Percentiles rank a stretch among this genome's conserved stretches.
Conservation (phyloP, 1,139 yeast species). For the Blastobotrys serpentis region DNA sequence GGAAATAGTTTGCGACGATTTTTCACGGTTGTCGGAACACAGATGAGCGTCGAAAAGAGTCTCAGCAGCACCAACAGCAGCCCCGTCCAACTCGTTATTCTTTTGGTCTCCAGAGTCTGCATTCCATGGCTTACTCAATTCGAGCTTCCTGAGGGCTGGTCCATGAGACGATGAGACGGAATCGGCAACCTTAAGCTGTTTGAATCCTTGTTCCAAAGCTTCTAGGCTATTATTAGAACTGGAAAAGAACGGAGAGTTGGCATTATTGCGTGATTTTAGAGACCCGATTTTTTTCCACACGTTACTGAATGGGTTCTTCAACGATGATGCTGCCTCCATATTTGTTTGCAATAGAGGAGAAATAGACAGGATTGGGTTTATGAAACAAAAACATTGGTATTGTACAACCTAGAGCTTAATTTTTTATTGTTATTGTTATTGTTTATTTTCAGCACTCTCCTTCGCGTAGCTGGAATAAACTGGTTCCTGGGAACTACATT, state of each 20-base stretch:
- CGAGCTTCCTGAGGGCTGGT: constrained; percentile 11
- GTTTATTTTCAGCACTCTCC: background rate
- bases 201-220: constrained; percentile 3
- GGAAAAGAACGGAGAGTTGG: background rate
- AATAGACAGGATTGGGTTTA: background rate
- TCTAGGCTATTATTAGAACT: constrained; percentile 1
- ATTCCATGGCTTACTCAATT: constrained; percentile 3
- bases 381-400: background rate
- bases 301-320: constrained; percentile 8
- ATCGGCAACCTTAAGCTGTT: constrained; percentile 1
- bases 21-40: too few relatives aligned
- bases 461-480: background rate
- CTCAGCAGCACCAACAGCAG: too few relatives aligned
- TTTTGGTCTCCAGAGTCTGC: too few relatives aligned
- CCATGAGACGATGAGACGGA: constrained; percentile 6
- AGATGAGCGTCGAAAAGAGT: too few relatives aligned
- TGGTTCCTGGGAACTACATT: constrained; percentile 8
- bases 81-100: too few relatives aligned
- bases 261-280: constrained; percentile 7
- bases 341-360: background rate
- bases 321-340: constrained; percentile 1
- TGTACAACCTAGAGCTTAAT: background rate
- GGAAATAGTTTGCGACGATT: too few relatives aligned
- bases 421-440: background rate
- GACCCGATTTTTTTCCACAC: constrained; percentile 10